Conservation (phyloP, 2,329 filamentous ascomycete genomes). For the Calonectria henricotiae region DNA sequence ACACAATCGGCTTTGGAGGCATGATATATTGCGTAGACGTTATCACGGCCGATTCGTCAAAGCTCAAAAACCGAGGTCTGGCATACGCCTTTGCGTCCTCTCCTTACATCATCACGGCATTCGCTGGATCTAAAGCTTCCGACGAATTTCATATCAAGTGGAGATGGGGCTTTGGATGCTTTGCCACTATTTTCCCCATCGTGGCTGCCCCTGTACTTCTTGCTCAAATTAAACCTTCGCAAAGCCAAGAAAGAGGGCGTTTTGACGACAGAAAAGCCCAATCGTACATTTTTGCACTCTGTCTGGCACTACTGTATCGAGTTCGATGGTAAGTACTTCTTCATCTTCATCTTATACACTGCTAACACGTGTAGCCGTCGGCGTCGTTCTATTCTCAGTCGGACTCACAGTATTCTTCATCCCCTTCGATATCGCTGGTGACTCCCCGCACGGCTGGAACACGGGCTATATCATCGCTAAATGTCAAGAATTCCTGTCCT, state of each 20-base stretch:
- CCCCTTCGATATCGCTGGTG: constrained; percentile 70
- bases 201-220: constrained; percentile 74
- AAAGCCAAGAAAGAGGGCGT: constrained; percentile 71
- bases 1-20: constrained; percentile 74
- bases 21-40: constrained; percentile 75
- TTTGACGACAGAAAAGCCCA: constrained; percentile 57
- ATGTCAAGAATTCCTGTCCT: too few species aligned
- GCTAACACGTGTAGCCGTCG: constrained; percentile 52
- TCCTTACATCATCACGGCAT: constrained; percentile 65
- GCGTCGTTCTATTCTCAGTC: constrained; percentile 68
- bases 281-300: constrained; percentile 64
- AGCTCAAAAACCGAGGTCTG: constrained; percentile 59
- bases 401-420: constrained; percentile 71
- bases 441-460: constrained; percentile 63
- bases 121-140: constrained; percentile 53
- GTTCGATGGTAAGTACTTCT: constrained; percentile 39
- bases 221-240: constrained; percentile 70
- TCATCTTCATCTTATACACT: too few species aligned
- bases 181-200: constrained; percentile 76
- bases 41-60: constrained; percentile 76
- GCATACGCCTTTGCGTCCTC: constrained; percentile 61
- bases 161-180: constrained; percentile 70
- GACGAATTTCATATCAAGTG: constrained; percentile 48
- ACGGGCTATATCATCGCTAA: constrained; percentile 67
- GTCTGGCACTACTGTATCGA: constrained; percentile 53